phyloP scores from a whole-genome alignment of 2,329 filamentous ascomycete genomes.

The Akanthomyces lecanii region DNA sequence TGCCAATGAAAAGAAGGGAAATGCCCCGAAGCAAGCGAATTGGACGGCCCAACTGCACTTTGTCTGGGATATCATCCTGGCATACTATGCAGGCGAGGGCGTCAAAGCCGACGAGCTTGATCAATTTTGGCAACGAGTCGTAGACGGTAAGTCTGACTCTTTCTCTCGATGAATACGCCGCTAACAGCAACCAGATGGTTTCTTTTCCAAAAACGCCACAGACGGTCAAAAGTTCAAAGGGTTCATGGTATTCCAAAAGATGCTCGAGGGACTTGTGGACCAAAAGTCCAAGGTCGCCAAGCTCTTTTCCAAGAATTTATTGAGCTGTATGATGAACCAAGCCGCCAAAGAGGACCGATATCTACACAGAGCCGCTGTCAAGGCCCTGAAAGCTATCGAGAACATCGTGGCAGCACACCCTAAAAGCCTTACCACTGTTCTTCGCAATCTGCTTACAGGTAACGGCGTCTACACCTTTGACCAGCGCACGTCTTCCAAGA shows the following conservation, averaged over 20 bases:
- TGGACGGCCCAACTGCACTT: constrained; percentile 82
- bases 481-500: constrained; percentile 79
- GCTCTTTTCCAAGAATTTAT: constrained; percentile 79
- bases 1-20: constrained; percentile 35
- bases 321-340: constrained; percentile 79
- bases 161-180: constrained; percentile 22
- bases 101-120: constrained; percentile 51
- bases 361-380: constrained; percentile 72
- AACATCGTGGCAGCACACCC: constrained; percentile 59
- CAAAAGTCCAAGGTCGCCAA: constrained; percentile 44
- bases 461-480: constrained; percentile 78
- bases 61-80: constrained; percentile 79
- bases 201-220: constrained; percentile 78
- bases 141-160: constrained; percentile 65
- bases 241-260: constrained; percentile 78
- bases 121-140: constrained; percentile 79
- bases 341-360: constrained; percentile 72
- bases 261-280: constrained; percentile 53
- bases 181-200: constrained; percentile 53
- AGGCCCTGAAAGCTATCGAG: constrained; percentile 69
- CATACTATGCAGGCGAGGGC: constrained; percentile 41
- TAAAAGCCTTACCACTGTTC: constrained; percentile 53
- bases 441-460: constrained; percentile 65
- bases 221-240: constrained; percentile 89
- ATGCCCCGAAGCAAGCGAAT: constrained; percentile 58